These are phyloP conservation scores for Rosa hybrid DNA, from an alignment of 331 rosid genomes.

Conservation along the genomic window DNA sequence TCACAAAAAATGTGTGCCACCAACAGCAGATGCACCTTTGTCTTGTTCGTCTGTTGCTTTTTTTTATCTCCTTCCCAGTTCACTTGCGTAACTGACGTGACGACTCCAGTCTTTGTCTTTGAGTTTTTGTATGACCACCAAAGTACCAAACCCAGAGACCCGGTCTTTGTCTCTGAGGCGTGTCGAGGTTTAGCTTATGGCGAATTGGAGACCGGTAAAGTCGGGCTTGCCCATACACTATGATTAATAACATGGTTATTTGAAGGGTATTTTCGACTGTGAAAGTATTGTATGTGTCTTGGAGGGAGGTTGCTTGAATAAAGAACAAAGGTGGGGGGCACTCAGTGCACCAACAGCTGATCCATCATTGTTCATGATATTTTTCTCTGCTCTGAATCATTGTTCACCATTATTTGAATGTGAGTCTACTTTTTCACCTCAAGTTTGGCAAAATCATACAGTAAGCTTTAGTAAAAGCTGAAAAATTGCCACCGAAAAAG, in stretches of 20 bases:
- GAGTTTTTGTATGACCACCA: neutral
- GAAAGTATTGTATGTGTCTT: neutral
- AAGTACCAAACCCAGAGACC: neutral
- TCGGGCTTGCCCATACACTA: neutral
- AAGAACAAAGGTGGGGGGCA: neutral
- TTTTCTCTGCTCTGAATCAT: neutral
- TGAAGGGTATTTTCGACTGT: neutral
- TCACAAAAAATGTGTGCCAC: neutral
- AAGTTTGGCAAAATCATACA: neutral
- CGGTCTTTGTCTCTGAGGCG: neutral
- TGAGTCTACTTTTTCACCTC: neutral
- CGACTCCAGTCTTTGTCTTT: neutral
- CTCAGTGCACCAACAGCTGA: neutral
- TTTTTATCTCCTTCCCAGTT: neutral
- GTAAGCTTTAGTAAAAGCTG: neutral
- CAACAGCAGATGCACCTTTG: conserved; percentile 18
- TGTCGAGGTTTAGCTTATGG: neutral
- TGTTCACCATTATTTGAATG: neutral
- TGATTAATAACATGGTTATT: neutral
- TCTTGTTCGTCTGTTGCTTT: conserved; percentile 1
- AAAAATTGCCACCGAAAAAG: neutral
- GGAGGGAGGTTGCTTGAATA: neutral
- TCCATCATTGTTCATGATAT: conserved; percentile 11
- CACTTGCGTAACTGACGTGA: conserved; percentile 23
- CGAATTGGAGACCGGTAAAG: neutral